phyloP scores from a whole-genome alignment of 2,329 filamentous ascomycete genomes.

The Claviceps pusilla region DNA sequence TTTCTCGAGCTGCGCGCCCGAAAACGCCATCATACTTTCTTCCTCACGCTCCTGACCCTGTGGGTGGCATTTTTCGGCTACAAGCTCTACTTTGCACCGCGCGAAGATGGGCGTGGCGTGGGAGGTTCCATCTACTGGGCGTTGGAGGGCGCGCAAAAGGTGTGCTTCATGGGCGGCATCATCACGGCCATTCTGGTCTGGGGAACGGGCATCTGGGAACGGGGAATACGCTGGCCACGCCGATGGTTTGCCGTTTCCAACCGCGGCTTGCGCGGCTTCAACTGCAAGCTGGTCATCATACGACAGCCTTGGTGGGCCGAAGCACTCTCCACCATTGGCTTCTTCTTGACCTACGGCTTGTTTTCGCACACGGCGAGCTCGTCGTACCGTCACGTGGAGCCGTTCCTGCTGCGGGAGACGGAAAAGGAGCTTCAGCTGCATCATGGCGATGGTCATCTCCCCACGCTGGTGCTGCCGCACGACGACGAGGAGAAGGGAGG shows the following conservation, averaged over 20 bases:
- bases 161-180: conserved; percentile 80
- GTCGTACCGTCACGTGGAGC: conserved; percentile 65
- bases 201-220: conserved; percentile 92
- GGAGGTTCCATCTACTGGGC: conserved; percentile 96
- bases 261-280: conserved; percentile 77
- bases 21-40: conserved; percentile 83
- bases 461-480: conserved; percentile 23
- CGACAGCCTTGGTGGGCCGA: conserved; percentile 73
- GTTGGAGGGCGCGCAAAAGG: conserved; percentile 75
- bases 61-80: conserved; percentile 84
- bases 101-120: conserved; percentile 80
- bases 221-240: conserved; percentile 84
- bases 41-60: conserved; percentile 59
- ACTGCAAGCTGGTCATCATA: conserved; percentile 88
- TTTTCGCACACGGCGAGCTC: conserved; percentile 54
- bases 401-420: conserved; percentile 41
- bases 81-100: conserved; percentile 83
- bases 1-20: conserved; percentile 82
- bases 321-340: conserved; percentile 53
- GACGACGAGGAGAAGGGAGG: conserved; percentile 47
- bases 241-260: conserved; percentile 85
- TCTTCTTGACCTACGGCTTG: conserved; percentile 62
- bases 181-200: conserved; percentile 78
- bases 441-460: conserved; percentile 5
- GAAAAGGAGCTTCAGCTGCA: conserved; percentile 41